A percentile compares a stretch with the other conserved stretches of the same genome.
phyloP scores from a whole-genome alignment of 2,329 filamentous ascomycete genomes.

The Aspergillus sp. region DNA sequence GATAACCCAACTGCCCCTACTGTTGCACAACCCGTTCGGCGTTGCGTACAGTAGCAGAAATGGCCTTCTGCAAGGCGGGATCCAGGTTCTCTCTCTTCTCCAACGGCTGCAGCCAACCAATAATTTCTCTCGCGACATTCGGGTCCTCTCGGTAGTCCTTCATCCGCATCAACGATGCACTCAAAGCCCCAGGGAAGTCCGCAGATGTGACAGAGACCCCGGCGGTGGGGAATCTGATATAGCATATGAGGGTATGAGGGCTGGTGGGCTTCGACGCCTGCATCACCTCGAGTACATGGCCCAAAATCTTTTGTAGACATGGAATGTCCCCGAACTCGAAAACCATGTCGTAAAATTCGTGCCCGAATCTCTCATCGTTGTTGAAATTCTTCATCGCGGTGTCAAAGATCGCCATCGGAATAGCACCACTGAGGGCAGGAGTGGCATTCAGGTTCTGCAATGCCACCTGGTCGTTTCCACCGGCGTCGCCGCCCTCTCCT shows the following conservation, averaged over 20 bases:
- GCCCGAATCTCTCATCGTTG: conserved; percentile 64
- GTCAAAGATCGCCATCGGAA: conserved; percentile 89
- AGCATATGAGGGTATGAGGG: conserved; percentile 66
- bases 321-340: conserved; percentile 66
- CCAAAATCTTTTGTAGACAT: conserved; percentile 64
- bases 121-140: conserved; percentile 46
- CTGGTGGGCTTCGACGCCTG: conserved; percentile 58
- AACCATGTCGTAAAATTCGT: conserved; percentile 79
- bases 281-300: conserved; percentile 69
- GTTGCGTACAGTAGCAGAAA: conserved; percentile 40
- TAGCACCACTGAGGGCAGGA: conserved; percentile 86
- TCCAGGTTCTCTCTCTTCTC: conserved; percentile 49
- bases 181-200: conserved; percentile 71
- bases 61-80: conserved; percentile 53
- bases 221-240: conserved; percentile 68
- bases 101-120: conserved; percentile 51
- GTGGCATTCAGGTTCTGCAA: conserved; percentile 68
- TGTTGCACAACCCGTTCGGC: conserved; percentile 29
- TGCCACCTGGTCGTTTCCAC: conserved; percentile 52
- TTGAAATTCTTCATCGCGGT: conserved; percentile 76
- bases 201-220: conserved; percentile 63
- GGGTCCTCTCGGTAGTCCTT: conserved; percentile 49
- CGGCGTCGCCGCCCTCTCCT: conserved; percentile 54
- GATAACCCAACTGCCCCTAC: conserved; percentile 13
- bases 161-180: conserved; percentile 63